These are phyloP conservation scores for Xerocomus brunneocitrinus DNA, from an alignment of 768 basidiomycete genomes.

Conservation along the genomic window DNA sequence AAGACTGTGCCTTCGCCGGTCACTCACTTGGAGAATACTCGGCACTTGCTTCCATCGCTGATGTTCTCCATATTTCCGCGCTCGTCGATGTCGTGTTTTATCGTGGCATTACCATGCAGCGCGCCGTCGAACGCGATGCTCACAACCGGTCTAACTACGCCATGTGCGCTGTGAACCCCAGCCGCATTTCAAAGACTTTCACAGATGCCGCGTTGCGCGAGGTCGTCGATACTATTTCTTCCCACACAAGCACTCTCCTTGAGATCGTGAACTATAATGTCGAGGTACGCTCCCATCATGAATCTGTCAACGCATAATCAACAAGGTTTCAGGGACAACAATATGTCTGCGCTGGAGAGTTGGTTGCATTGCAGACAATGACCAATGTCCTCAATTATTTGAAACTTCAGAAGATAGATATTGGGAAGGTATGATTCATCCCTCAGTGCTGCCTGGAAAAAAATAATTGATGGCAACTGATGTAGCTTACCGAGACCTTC, in stretches of 20 bases:
- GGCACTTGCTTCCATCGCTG: constrained; percentile 95
- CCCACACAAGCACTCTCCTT: constrained; percentile 72
- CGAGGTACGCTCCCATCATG: constrained; percentile 48
- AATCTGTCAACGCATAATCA: neutral
- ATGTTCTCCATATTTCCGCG: constrained; percentile 90
- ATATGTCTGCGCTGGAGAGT: constrained; percentile 98
- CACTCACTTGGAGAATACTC: constrained; percentile 99
- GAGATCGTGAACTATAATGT: constrained; percentile 98
- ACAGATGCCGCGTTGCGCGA: constrained; percentile 94
- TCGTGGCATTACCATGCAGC: constrained; percentile 99
- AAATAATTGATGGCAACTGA: neutral
- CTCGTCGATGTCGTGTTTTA: constrained; percentile 99
- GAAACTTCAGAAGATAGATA: constrained; percentile 94
- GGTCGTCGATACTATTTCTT: constrained; percentile 88
- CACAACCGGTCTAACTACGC: constrained; percentile 94
- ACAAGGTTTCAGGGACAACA: constrained; percentile 76
- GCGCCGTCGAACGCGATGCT: constrained; percentile 94
- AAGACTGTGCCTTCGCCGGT: constrained; percentile 90
- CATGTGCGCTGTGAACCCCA: constrained; percentile 99
- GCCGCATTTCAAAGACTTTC: constrained; percentile 91
- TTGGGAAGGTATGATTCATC: constrained; percentile 57
- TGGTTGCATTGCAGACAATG: constrained; percentile 87
- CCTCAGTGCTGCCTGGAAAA: neutral
- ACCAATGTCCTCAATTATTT: constrained; percentile 96
- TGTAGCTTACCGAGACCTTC: constrained; percentile 80